These are phyloP conservation scores for Calendula officinalis DNA, from an alignment of 129 eudicot genomes.

Conservation along the genomic window DNA sequence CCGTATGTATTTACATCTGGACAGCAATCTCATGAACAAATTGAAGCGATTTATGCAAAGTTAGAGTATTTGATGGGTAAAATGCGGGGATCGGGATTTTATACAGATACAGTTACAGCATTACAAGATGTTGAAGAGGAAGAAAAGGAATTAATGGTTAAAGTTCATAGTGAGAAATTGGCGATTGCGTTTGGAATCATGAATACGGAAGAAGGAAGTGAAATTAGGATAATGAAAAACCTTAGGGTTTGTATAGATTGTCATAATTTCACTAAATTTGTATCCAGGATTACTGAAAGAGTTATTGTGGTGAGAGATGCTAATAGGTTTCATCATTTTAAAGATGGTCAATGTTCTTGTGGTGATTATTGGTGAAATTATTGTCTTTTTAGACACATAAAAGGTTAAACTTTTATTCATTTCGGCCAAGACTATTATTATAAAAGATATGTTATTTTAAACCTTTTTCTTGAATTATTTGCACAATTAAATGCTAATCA, in stretches of 20 bases:
- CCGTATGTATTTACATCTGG: conserved; percentile 82
- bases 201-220: conserved; percentile 58
- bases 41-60: conserved; percentile 49
- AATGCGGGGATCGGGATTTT: conserved; percentile 84
- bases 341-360: conserved; percentile 88
- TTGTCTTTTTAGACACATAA: neutral
- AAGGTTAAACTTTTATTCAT: too few species aligned
- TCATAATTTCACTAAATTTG: conserved; percentile 81
- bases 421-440: neutral
- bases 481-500: neutral
- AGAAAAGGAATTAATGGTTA: conserved; percentile 93
- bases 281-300: conserved; percentile 73
- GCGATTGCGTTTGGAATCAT: conserved; percentile 86
- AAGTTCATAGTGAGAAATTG: conserved; percentile 93
- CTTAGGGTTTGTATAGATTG: conserved; percentile 93
- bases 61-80: conserved; percentile 75
- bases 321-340: conserved; percentile 90
- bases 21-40: conserved; percentile 62
- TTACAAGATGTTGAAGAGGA: conserved; percentile 98
- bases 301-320: conserved; percentile 85
- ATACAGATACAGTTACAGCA: conserved; percentile 72
- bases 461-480: neutral
- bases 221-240: conserved; percentile 84
- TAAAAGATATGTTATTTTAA: neutral
- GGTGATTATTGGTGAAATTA: conserved; percentile 86